phyloP scores from a whole-genome alignment of 257 asterid genomes.

The Apocynum venetum region DNA sequence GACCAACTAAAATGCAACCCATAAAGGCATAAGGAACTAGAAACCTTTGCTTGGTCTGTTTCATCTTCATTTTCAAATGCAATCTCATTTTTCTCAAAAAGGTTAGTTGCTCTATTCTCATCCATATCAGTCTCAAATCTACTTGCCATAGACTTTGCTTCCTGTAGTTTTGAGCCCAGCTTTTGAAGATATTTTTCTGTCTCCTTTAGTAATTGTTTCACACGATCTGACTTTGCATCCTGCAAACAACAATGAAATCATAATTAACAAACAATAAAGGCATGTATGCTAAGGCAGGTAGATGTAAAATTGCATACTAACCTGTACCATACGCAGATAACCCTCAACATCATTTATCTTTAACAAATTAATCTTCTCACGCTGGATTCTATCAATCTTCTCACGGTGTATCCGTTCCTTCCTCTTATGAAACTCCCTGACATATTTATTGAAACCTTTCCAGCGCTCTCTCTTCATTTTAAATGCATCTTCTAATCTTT shows the following conservation, averaged over 20 bases:
- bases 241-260: slow-evolving; percentile 31
- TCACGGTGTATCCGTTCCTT: slow-evolving; percentile 96
- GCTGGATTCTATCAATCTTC: slow-evolving; percentile 98
- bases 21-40: slow-evolving; percentile 8
- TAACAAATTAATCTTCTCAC: slow-evolving; percentile 91
- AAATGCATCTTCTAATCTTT: slow-evolving; percentile 85
- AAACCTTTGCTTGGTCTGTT: slow-evolving; percentile 95
- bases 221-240: slow-evolving; percentile 99
- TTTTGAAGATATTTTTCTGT: slow-evolving; percentile 91
- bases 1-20: slow-evolving; percentile 7
- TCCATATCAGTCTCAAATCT: slow-evolving; percentile 70
- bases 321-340: slow-evolving; percentile 99
- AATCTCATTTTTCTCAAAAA: slow-evolving; percentile 61
- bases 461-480: slow-evolving; percentile 93
- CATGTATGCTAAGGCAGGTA: slow-evolving; percentile 12
- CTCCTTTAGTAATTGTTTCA: slow-evolving; percentile 85
- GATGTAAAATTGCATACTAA: slow-evolving; percentile 23
- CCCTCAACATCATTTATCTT: slow-evolving; percentile 99
- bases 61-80: slow-evolving; percentile 72
- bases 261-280: slow-evolving; percentile 14
- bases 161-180: slow-evolving; percentile 90
- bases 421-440: slow-evolving; percentile 92
- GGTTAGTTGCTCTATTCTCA: slow-evolving; percentile 42
- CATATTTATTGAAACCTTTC: slow-evolving; percentile 83
- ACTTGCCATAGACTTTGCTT: slow-evolving; percentile 72